phyloP scores from a whole-genome alignment of 1,284 basidiomycete species.

The Papiliotrema laurentii region DNA sequence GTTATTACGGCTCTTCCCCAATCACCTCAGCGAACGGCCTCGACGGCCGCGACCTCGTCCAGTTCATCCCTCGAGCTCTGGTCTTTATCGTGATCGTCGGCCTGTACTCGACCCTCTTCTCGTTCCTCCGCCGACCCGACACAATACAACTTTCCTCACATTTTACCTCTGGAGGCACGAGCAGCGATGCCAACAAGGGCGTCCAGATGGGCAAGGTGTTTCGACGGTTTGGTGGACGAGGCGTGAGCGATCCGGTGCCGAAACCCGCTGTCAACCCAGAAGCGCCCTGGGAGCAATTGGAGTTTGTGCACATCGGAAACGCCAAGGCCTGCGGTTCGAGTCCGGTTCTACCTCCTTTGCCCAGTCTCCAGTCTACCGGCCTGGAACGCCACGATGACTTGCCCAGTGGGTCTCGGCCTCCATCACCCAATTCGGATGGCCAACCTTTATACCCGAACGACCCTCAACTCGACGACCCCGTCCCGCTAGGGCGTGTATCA shows the following conservation, averaged over 20 bases:
- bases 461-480: no score
- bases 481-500: background rate
- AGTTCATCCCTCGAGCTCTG: conserved; percentile 41
- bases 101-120: conserved; percentile 37
- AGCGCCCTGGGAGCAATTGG: conserved; percentile 37
- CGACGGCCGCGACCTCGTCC: conserved; percentile 34
- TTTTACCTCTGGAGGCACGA: conserved; percentile 13
- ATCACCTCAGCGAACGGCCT: conserved; percentile 4
- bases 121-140: conserved; percentile 42
- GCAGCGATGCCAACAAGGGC: background rate
- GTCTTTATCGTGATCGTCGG: conserved; percentile 37
- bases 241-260: background rate
- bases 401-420: no score
- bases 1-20: conserved; percentile 30
- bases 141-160: conserved; percentile 37
- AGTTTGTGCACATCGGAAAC: conserved; percentile 28
- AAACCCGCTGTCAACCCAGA: conserved; percentile 12
- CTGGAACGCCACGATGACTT: no score
- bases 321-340: background rate
- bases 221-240: background rate
- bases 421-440: no score
- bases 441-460: no score
- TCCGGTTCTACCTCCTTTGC: background rate
- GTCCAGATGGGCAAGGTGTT: background rate
- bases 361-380: no score